phyloP scores from a whole-genome alignment of 257 asterid genomes.

The Scutellaria barbata region DNA sequence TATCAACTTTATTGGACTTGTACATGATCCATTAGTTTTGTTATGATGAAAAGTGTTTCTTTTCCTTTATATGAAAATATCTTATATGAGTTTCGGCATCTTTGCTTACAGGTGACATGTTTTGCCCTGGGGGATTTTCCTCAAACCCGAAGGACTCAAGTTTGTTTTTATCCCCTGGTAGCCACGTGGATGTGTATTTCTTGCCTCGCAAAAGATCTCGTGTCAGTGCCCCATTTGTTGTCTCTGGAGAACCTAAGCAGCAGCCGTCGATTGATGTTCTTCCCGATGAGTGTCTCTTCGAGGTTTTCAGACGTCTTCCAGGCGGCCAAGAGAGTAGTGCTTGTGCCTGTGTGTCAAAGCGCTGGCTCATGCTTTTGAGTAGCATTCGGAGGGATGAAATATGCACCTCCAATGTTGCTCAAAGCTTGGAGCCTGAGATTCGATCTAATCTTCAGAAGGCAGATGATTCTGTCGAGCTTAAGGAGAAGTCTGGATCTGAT shows the following conservation, averaged over 20 bases:
- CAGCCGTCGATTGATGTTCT: slow-evolving; percentile 76
- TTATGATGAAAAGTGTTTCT: neutral
- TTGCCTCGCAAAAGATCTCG: slow-evolving; percentile 78
- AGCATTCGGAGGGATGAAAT: slow-evolving; percentile 63
- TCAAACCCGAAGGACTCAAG: slow-evolving; percentile 57
- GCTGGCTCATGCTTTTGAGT: slow-evolving; percentile 83
- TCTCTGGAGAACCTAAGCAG: slow-evolving; percentile 45
- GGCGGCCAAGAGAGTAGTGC: slow-evolving; percentile 68
- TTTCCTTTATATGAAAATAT: neutral
- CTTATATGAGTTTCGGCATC: slow-evolving; percentile 36
- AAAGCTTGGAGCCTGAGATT: slow-evolving; percentile 36
- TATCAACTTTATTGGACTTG: neutral
- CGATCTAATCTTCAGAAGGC: slow-evolving; percentile 31
- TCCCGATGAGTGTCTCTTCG: slow-evolving; percentile 93
- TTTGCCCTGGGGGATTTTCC: slow-evolving; percentile 51
- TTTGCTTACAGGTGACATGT: slow-evolving; percentile 53
- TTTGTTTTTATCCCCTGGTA: slow-evolving; percentile 43
- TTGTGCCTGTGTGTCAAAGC: slow-evolving; percentile 80
- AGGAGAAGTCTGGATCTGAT: slow-evolving; percentile 38
- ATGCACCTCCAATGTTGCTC: slow-evolving; percentile 28
- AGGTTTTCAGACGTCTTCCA: slow-evolving; percentile 72
- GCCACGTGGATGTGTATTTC: slow-evolving; percentile 62
- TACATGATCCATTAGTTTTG: too few species aligned
- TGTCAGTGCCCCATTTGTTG: slow-evolving; percentile 55
- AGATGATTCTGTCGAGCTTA: slow-evolving; percentile 28